phyloP scores from a whole-genome alignment of 1,139 yeast genomes.

The Suzukiozyma palmioleophila region DNA sequence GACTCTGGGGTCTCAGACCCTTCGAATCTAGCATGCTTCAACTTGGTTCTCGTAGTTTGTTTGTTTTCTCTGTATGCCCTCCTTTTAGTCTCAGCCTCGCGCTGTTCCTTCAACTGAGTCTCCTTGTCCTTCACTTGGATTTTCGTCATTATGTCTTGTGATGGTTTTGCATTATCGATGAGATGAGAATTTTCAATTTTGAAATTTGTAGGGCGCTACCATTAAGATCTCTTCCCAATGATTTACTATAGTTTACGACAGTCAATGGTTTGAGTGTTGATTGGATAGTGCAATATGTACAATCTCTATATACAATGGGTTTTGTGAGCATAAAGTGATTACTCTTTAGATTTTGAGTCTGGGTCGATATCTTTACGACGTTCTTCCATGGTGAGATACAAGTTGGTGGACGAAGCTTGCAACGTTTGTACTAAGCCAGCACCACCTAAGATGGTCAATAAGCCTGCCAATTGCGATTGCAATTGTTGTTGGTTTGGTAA shows the following conservation, averaged over 20 bases:
- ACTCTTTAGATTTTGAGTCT: conserved; percentile 13
- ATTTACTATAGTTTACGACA: not conserved
- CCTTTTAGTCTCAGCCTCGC: conserved; percentile 34
- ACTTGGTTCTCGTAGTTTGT: conserved; percentile 28
- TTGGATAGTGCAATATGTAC: conserved; percentile 1
- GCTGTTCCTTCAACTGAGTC: conserved; percentile 23
- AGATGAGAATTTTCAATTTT: conserved; percentile 6
- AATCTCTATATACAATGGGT: conserved; percentile 6
- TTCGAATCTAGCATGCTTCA: conserved; percentile 30
- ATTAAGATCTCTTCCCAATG: not conserved
- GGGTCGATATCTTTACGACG: conserved; percentile 46
- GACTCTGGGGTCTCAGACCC: conserved; percentile 7
- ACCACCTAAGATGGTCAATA: conserved; percentile 79
- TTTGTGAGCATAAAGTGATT: conserved; percentile 5
- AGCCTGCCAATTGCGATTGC: conserved; percentile 81
- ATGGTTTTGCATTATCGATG: not conserved
- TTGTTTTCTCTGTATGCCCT: conserved; percentile 36
- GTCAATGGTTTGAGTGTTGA: not conserved
- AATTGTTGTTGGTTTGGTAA: conserved; percentile 69
- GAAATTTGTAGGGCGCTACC: not conserved
- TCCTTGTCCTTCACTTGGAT: conserved; percentile 16
- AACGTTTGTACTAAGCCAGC: conserved; percentile 83
- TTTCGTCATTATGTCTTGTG: not conserved
- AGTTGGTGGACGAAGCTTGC: conserved; percentile 58
- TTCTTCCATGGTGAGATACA: conserved; percentile 71